Evolutionary conservation across 306 rosid genomes (phyloP).

Genomic region (Cicer chorassanicum): DNA sequence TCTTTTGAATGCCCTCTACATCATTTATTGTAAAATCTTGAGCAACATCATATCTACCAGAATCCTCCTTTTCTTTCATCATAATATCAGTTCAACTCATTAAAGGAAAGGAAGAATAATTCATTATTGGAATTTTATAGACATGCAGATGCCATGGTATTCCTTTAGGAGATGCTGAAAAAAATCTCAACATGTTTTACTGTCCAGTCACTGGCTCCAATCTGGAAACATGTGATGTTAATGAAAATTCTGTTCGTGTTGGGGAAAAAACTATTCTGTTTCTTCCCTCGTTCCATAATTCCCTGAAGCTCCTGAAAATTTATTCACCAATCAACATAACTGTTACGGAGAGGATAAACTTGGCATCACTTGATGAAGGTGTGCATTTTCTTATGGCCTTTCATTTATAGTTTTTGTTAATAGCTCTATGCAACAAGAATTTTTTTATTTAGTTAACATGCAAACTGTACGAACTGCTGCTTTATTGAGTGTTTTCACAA

Average conservation of each 20-base stretch:
- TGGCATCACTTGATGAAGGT: slow-evolving; percentile 78
- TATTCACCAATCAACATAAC: slow-evolving; percentile 61
- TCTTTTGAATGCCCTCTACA: slow-evolving; percentile 14
- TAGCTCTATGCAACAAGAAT: slow-evolving; percentile 18
- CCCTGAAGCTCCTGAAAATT: slow-evolving; percentile 50
- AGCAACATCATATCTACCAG: slow-evolving; percentile 13
- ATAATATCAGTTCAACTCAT: slow-evolving; percentile 36
- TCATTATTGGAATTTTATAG: slow-evolving; percentile 52
- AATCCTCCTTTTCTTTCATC: neutral
- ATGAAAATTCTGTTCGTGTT: slow-evolving; percentile 61
- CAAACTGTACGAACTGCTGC: slow-evolving; percentile 25
- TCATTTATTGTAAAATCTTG: slow-evolving; percentile 17
- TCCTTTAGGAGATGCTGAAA: slow-evolving; percentile 53
- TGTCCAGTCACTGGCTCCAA: slow-evolving; percentile 66
- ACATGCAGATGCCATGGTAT: slow-evolving; percentile 85
- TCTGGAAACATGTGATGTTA: slow-evolving; percentile 57
- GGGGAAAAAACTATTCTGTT: slow-evolving; percentile 68
- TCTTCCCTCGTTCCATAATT: slow-evolving; percentile 61
- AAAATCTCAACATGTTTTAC: slow-evolving; percentile 42
- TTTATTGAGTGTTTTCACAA: slow-evolving; percentile 41
- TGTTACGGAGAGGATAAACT: slow-evolving; percentile 63
- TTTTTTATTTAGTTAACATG: slow-evolving; percentile 23
- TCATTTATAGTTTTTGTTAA: slow-evolving; percentile 36
- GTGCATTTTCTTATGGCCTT: slow-evolving; percentile 45
- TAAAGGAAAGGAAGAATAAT: slow-evolving; percentile 41